Percentiles rank a stretch among this genome's conserved stretches.
These are phyloP conservation scores for Neurospora terricola DNA, from an alignment of 495 filamentous ascomycete genomes.

Conservation along the genomic window DNA sequence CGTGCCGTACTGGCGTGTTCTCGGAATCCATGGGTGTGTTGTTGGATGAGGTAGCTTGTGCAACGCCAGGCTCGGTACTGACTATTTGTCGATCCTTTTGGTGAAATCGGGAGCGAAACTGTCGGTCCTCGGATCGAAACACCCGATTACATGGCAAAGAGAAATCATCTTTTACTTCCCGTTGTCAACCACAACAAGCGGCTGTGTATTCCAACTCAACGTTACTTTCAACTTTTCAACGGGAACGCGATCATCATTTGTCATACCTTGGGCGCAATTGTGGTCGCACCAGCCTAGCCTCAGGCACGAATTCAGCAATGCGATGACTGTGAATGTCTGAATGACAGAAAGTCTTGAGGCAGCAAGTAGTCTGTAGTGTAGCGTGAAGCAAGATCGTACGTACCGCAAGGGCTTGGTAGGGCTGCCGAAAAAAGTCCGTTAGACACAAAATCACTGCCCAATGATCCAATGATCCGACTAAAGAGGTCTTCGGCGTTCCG, in stretches of 20 bases:
- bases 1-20: too few relatives aligned
- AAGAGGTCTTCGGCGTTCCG: background rate
- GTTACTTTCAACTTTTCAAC: background rate
- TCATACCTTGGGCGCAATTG: background rate
- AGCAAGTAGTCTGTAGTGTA: background rate
- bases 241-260: background rate
- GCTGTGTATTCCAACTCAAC: background rate
- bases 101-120: background rate
- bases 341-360: background rate
- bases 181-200: background rate
- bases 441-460: background rate
- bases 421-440: background rate
- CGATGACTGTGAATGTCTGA: background rate
- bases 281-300: background rate
- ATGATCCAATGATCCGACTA: background rate
- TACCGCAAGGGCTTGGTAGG: background rate
- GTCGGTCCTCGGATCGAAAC: background rate
- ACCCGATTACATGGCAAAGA: background rate
- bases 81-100: background rate
- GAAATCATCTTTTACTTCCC: background rate
- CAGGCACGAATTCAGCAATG: background rate
- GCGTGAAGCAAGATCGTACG: background rate
- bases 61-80: too few relatives aligned
- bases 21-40: background rate
- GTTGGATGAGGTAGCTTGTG: background rate